A percentile compares a stretch with the other conserved stretches of the same genome.
These are phyloP conservation scores for Sporothrix luriei DNA, from an alignment of 2,329 filamentous ascomycete genomes.

Conservation along the genomic window DNA sequence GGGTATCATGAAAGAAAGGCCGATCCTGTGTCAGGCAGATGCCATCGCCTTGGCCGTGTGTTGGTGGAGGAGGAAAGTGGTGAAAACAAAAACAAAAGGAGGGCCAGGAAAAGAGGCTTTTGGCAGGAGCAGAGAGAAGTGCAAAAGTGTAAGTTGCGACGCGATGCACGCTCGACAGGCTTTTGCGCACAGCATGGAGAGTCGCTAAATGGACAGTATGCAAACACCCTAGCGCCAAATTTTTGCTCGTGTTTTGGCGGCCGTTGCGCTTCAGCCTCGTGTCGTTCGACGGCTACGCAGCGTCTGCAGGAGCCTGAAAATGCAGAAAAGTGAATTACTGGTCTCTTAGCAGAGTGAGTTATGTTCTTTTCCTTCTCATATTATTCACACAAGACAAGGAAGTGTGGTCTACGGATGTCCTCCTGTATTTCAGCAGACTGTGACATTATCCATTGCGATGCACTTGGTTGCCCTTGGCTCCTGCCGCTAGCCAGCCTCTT, in stretches of 20 bases:
- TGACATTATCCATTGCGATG: not conserved
- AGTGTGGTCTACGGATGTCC: not conserved
- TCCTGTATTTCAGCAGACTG: not conserved
- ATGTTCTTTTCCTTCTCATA: not conserved
- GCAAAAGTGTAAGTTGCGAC: constrained; percentile 29
- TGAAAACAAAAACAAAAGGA: not conserved
- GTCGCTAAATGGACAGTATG: not conserved
- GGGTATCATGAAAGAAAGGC: not conserved
- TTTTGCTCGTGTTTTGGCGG: not conserved
- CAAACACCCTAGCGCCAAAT: no score
- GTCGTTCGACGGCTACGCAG: not conserved
- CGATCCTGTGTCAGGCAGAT: constrained; percentile 19
- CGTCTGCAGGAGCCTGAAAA: not conserved
- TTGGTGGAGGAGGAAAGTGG: not conserved
- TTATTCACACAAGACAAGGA: not conserved
- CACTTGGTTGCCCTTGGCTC: not conserved
- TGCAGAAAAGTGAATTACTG: not conserved
- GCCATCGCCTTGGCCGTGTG: not conserved
- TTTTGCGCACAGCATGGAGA: not conserved
- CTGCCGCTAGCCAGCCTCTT: constrained; percentile 24
- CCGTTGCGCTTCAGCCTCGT: constrained; percentile 6
- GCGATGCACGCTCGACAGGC: constrained; percentile 27
- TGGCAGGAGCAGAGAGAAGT: not conserved
- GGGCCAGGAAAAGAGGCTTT: not conserved
- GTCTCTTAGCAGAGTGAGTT: no score